phyloP scores from a whole-genome alignment of 2,329 filamentous ascomycete genomes.

The Aureobasidium vineae region DNA sequence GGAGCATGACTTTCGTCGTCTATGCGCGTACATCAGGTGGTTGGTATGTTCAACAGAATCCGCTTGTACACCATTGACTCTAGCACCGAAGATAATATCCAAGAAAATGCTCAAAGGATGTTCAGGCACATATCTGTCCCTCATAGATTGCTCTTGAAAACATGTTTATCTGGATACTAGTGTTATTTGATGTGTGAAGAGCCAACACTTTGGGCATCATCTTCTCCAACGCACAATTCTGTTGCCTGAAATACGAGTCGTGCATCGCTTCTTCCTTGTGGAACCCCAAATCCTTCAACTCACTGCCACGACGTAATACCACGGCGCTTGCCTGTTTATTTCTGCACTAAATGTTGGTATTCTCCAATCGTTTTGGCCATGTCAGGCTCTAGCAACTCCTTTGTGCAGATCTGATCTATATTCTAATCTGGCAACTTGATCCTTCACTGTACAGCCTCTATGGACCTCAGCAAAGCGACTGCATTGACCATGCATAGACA shows the following conservation, averaged over 20 bases:
- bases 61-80: too few species aligned
- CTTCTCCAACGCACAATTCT: not conserved
- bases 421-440: not conserved
- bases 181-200: not conserved
- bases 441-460: not conserved
- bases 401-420: not conserved
- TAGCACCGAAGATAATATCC: too few species aligned
- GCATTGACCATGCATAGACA: not conserved
- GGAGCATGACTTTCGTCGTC: not conserved
- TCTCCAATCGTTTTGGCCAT: too few species aligned
- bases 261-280: not conserved
- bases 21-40: not conserved
- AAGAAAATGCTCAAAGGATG: too few species aligned
- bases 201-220: not conserved
- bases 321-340: too few species aligned
- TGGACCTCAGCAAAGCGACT: not conserved
- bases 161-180: not conserved
- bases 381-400: not conserved
- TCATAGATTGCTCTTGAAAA: too few species aligned
- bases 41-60: too few species aligned
- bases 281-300: not conserved
- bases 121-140: too few species aligned
- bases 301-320: not conserved
- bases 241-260: constrained; percentile 1
- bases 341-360: not conserved